These are phyloP conservation scores for Phtheirospermum japonicum DNA, from an alignment of 257 asterid genomes.

Conservation along the genomic window DNA sequence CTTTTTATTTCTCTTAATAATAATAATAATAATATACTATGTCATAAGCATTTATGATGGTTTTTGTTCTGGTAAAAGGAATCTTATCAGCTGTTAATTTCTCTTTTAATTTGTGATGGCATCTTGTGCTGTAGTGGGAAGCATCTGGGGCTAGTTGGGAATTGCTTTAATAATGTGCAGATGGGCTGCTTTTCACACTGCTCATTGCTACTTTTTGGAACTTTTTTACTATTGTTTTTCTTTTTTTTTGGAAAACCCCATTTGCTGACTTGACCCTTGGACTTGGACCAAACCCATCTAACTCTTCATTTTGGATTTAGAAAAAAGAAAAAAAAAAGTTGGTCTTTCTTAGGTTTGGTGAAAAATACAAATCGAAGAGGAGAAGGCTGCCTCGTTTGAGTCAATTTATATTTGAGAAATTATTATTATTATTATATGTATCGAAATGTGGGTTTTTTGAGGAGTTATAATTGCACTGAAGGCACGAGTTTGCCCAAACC, in stretches of 20 bases:
- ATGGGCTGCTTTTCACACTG: constrained; percentile 35
- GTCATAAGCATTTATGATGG: too few species aligned
- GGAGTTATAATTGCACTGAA: not conserved
- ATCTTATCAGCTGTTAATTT: not conserved
- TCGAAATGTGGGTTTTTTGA: too few species aligned
- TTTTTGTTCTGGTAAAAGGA: not conserved
- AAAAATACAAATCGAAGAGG: too few species aligned
- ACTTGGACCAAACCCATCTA: too few species aligned
- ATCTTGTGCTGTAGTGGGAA: constrained; percentile 25
- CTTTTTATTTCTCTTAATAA: too few species aligned
- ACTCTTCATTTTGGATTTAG: too few species aligned
- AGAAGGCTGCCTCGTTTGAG: not conserved
- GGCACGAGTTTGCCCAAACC: constrained; percentile 37
- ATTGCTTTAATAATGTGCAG: constrained; percentile 38
- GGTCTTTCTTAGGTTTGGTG: too few species aligned
- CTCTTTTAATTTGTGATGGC: not conserved
- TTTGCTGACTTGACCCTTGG: not conserved
- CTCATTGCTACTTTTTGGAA: constrained; percentile 22
- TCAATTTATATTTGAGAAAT: too few species aligned
- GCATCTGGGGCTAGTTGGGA: constrained; percentile 42
- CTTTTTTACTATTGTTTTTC: too few species aligned
- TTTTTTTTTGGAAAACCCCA: too few species aligned
- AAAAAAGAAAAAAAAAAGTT: too few species aligned
- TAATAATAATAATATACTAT: too few species aligned
- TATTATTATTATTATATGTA: not conserved